phyloP scores from a whole-genome alignment of 805 yeast species.

The Diddensiella caesifluorescens region DNA sequence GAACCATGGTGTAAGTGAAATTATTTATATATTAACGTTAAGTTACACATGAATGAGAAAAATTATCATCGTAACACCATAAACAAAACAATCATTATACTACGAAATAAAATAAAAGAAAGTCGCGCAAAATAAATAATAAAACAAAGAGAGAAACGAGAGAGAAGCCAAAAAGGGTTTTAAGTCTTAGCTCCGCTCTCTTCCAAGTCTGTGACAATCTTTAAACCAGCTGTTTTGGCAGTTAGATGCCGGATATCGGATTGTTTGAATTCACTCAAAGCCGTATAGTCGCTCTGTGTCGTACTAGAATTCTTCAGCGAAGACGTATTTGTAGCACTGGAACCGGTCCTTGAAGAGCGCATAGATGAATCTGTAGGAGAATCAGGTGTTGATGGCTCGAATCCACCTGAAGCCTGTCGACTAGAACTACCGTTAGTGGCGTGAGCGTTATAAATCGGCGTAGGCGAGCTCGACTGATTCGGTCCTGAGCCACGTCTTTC shows the following conservation, averaged over 20 bases:
- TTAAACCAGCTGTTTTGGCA: constrained; percentile 24
- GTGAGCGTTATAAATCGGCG: neutral
- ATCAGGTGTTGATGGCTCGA: constrained; percentile 18
- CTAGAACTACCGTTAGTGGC: constrained; percentile 1
- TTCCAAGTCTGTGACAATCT: constrained; percentile 21
- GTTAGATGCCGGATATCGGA: constrained; percentile 19
- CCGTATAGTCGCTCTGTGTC: constrained; percentile 1
- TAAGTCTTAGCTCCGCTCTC: constrained; percentile 3
- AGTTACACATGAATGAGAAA: too few relatives aligned
- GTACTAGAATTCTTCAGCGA: constrained; percentile 12
- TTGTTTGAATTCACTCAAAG: constrained; percentile 1
- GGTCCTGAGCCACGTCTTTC: neutral
- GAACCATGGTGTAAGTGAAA: too few relatives aligned
- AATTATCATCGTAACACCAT: too few relatives aligned
- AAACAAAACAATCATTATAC: neutral
- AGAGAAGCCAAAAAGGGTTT: too few relatives aligned
- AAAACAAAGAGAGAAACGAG: too few relatives aligned
- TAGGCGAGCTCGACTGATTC: neutral
- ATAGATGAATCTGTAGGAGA: constrained; percentile 22
- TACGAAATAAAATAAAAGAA: neutral
- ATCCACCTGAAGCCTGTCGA: neutral
- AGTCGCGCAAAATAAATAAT: neutral
- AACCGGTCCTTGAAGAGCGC: constrained; percentile 21
- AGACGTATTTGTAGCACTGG: constrained; percentile 20
- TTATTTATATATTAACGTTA: too few relatives aligned